Conservation (phyloP, 257 asterid genomes). For the Osmanthus fragrans region DNA sequence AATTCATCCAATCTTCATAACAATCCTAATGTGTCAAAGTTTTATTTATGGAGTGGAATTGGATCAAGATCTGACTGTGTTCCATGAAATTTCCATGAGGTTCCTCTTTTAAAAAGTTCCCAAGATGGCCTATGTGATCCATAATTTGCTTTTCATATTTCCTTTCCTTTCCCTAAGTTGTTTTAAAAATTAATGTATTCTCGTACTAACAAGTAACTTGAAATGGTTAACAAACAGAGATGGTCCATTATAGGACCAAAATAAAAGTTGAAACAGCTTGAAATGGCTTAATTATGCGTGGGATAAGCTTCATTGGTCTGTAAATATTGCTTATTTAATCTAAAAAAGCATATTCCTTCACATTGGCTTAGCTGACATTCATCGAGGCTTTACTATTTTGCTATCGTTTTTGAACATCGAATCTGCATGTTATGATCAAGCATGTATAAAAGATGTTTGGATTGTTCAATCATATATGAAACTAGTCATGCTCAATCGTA, state of each 20-base stretch:
- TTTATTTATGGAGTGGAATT: not conserved
- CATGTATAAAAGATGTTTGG: no score
- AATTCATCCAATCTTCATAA: not conserved
- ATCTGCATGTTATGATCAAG: not conserved
- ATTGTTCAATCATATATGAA: no score
- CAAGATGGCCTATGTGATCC: not conserved
- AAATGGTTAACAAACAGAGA: not conserved
- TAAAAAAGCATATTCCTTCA: no score
- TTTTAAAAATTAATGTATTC: conserved; percentile 1
- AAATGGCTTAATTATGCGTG: not conserved
- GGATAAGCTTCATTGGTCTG: not conserved
- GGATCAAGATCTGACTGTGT: not conserved
- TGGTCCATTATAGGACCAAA: not conserved
- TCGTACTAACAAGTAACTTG: not conserved
- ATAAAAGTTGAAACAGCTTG: not conserved
- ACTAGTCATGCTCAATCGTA: not conserved
- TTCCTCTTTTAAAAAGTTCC: not conserved
- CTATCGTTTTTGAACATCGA: not conserved
- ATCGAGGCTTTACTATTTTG: no score
- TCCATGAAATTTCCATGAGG: not conserved
- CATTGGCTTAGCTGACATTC: no score
- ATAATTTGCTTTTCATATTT: not conserved
- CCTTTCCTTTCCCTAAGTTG: not conserved
- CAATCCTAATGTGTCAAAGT: not conserved
- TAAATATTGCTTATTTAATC: no score